These are phyloP conservation scores for Mediolabrus comicus DNA, from an alignment of 108 stramenopile genomes.

Conservation along the genomic window DNA sequence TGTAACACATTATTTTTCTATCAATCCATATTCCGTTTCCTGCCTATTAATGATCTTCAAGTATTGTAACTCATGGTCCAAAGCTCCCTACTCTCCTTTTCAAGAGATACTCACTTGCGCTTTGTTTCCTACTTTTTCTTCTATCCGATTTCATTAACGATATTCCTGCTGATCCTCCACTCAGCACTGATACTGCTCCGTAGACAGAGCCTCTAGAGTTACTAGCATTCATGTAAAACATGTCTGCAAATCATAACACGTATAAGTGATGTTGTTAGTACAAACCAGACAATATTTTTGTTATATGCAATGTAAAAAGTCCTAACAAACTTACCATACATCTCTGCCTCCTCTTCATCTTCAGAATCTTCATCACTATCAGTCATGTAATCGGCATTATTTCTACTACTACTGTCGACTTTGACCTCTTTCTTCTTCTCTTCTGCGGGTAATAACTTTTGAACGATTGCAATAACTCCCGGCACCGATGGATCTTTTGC, in stretches of 20 bases:
- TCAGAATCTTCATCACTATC: constrained; percentile 6
- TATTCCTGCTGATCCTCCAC: background rate
- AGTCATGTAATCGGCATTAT: background rate
- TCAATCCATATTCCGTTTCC: too few relatives aligned
- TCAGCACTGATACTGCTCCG: background rate
- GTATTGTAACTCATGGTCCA: background rate
- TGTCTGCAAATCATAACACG: background rate
- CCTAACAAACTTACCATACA: constrained; percentile 37
- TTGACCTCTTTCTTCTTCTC: background rate
- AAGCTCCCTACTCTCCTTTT: background rate
- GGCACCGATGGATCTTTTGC: constrained; percentile 23
- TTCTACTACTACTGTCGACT: background rate
- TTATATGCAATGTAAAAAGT: background rate
- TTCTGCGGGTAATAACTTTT: constrained; percentile 10
- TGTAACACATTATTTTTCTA: too few relatives aligned
- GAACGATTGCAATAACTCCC: constrained; percentile 22
- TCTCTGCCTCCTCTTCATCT: constrained; percentile 5
- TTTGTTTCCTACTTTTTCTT: background rate
- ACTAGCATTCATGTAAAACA: background rate
- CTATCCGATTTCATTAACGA: background rate
- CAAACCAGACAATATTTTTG: too few relatives aligned
- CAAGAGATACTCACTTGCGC: background rate
- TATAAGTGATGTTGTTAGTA: too few relatives aligned
- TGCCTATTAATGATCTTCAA: too few relatives aligned
- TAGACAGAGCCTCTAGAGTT: background rate